Evolutionary conservation across 2,329 filamentous ascomycete species (phyloP), one percentile per base, ranked within the genome.

Genomic region (Seiridium cupressi): DNA sequence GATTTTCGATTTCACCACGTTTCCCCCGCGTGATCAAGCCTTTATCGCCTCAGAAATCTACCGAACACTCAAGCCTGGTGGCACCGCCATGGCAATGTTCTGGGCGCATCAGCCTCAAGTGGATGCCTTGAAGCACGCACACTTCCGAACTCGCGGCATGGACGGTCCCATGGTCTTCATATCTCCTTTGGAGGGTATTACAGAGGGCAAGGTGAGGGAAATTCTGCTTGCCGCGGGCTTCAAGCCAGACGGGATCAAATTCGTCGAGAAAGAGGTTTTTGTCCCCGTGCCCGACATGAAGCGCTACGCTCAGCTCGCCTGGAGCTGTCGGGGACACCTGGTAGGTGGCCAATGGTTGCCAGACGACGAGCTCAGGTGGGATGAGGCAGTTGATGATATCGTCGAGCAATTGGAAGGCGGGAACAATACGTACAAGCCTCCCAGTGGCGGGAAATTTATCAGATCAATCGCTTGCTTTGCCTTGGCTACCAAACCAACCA

Each of bases 101-200:
- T 64, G 62, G 63, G 44, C 36, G 11, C 64, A 46, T 38, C 65
- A 65, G 62, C 63, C 64, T 3, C 63, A 65, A 6, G 59, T 64
- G 18, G 56, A 61, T 7, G 62, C 60, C 1, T 31, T 64, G 2
- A 62, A 65, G 53, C 62, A 64, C 31, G 62, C 63, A 0, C 60
- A 65, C 51, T 66, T 57, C 60, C 56, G 44, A 0, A 65, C 62
- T 4, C 63, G 63, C 6, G 64, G 64, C 8, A 47, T 13, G 5
- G 62, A 63, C 2, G 63, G 58, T 4, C 60, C 62, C 2, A 64
- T 66, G 49, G 32, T 35, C 3, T 3, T n/a, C 2, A 8, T 53
- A 32, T 35, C 26, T 32, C 49, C 49, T 5, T 26, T 53, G 49
- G 49, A 53, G 18, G 32, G 34, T 5, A 18, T 53, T 5, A 35